Conservation (phyloP, 179 eudicot species). For the Silene noctiflora region DNA sequence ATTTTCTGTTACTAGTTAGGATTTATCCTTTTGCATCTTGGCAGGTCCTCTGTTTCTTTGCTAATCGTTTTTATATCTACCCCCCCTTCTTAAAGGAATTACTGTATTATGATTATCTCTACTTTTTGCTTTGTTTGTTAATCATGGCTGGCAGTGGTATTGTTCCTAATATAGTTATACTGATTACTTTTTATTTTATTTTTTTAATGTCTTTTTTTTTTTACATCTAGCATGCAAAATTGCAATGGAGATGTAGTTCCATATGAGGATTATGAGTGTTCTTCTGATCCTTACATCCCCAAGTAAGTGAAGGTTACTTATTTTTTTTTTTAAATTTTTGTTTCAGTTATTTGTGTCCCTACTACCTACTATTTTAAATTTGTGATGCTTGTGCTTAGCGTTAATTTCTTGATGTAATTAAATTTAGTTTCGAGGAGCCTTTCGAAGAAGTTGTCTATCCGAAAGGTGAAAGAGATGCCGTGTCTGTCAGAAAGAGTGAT, state of each 20-base stretch:
- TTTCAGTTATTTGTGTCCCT: background rate
- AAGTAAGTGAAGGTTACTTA: constrained; percentile 43
- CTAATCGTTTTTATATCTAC: too few species aligned
- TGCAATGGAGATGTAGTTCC: constrained; percentile 32
- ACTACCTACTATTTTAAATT: background rate
- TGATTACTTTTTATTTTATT: too few species aligned
- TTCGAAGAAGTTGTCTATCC: constrained; percentile 89
- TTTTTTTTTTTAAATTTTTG: too few species aligned
- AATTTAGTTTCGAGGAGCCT: constrained; percentile 59
- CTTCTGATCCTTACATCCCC: constrained; percentile 55
- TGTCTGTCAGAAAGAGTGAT: constrained; percentile 83
- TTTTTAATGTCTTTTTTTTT: constrained; percentile 4
- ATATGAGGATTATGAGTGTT: constrained; percentile 25
- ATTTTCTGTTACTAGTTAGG: background rate
- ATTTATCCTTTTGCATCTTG: background rate
- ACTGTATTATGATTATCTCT: background rate
- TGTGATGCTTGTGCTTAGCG: background rate
- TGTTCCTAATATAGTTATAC: constrained; percentile 2
- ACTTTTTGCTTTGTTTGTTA: background rate
- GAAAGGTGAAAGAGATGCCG: constrained; percentile 89
- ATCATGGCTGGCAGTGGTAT: background rate
- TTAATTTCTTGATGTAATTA: background rate
- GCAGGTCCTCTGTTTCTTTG: background rate
- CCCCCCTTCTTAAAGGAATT: background rate
- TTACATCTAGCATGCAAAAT: constrained; percentile 36